Base-by-base conservation (phyloP, 352 stramenopile genomes). In the Pythium volutum region DNA sequence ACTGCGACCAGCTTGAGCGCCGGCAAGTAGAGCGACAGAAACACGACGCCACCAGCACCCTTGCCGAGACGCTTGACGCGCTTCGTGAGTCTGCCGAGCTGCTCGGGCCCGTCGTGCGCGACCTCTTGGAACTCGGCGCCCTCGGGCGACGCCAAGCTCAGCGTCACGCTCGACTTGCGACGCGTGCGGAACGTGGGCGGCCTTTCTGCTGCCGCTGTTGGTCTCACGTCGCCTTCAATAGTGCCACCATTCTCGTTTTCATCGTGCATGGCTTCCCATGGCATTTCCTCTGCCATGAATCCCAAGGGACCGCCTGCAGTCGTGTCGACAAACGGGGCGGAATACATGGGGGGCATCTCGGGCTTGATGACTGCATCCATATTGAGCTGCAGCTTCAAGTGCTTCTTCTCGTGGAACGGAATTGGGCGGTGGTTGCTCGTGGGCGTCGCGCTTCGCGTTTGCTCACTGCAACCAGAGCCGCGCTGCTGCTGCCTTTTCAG, bases 41-140 rank as follows among this genome's bases (percentile, higher is more conserved):
- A 88, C 2, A 97, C 91, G 1, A 74, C 77, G 0, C 89, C 91
- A 11, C 83, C 81, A n/a, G 89, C 91, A 2, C 91, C 91, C 75
- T 87, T 88, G 23, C 84, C 86, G 3, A 95, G 70, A 33, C 74
- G 74, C 59, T 86, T 91, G 46, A 94, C 46, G 0, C 75, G 74
- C 42, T 89, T 91, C 0, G 82, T 90, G 25, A 78, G 67, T 18
- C 70, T 76, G 1, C 79, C 85, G 0, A 94, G 64, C 38, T 89
- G 71, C 29, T 77, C 68, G 0, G 84, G 84, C 0, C 85, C 85
- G 31, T 94, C 85, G 31, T 87, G 70, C 16, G 79, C 76, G n/a
- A 94, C 83, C 51, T 86, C 79, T 1, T 73, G 43, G 55, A 91
- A 93, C n/a, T 87, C 82, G 2, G 74, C 77, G n/a, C 75, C 77